Evolutionary conservation across 768 basidiomycete genomes (phyloP), one percentile per base, ranked within the genome.

Genomic region (Kwoniella pini): DNA sequence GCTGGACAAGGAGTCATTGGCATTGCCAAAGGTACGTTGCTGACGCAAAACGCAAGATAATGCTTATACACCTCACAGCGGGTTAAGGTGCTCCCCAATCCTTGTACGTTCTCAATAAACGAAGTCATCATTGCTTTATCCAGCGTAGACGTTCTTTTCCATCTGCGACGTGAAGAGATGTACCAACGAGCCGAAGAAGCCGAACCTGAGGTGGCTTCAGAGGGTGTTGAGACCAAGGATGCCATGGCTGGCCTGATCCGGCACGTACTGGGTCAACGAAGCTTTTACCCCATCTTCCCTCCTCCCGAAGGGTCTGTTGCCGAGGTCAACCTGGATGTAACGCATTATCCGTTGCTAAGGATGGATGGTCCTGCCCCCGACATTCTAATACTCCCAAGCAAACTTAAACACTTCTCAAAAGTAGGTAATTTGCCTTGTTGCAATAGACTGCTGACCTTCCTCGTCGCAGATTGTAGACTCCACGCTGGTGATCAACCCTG

Each of bases 201-300:
- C 3, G 82, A 84, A 53, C 83, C 85, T 27, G 71, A 80, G 6
- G 77, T 56, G 9, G 65, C 61, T 13, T 9, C 38, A 11, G 36
- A 58, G 31, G 57, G 68, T 39, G 26, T 60, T 46, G 63, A 62
- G 56, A n/a, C 57, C 24, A 76, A 75, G 44, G 94, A 98, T 71
- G 74, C 84, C 0, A 91, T 97, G 88, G 84, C 86, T 2, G 86
- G 86, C 68, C 78, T 88, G 7, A 88, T 88, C 63, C 82, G 91
- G 21, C 88, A 91, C 71, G 68, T 99, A 10, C 79, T 98, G 31
- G 85, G 91, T 55, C 96, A 99, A 69, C 83, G 91, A 76, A 97
- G 92, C 70, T 96, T 96, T 80, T 99, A 98, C 75, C 96, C 96
- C 0, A 79, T 96, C 39, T 97, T 97, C 78, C 96, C 96, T 9